Evolutionary conservation across 1,139 yeast genomes (phyloP), one percentile per base, ranked within the genome.

Genomic region (Lodderomyces metapsilosis): DNA sequence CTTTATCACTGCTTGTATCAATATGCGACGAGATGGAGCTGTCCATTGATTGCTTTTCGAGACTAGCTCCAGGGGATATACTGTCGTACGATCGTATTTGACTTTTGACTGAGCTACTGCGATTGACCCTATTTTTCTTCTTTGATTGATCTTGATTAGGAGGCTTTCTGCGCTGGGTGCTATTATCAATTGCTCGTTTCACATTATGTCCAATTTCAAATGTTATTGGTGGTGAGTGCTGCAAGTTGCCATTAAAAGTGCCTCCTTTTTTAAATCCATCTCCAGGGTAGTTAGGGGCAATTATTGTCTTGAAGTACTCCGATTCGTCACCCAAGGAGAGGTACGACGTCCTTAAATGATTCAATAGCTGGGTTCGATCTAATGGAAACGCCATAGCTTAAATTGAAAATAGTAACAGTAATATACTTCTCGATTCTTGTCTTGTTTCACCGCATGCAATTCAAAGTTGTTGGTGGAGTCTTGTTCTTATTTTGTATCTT

Each of bases 161-260:
- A 28, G 36, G 25, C 36, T 38, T n/a, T 40, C 32, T 13, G 9
- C 15, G 18, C 18, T 16, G 17, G 9, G 32, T 11, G 11, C 36
- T 32, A 22, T 43, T 40, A 12, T 42, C 36, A 6, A 47, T 36
- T 8, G 50, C 21, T 24, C 52, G 50, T 23, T 49, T 50, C 4
- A 57, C 48, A 40, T 59, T 62, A 23, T 61, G 42, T 6, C 63
- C 60, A 4, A 28, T 25, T 41, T 61, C 57, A 38, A 67, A 61
- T 4, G 62, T 49, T 5, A 68, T 67, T 1, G 74, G 74, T 0
- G 74, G 74, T 1, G 73, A 67, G 3, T 51, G 52, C 40, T 57
- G 58, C 8, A 52, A 21, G 23, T 39, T 33, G 17, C 37, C 7
- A 18, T n/a, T 13, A 12, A 20, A 22, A 8, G 12, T 10, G 12